Conservation (phyloP, 139 green algal genomes). For the Chlorella sp. region DNA sequence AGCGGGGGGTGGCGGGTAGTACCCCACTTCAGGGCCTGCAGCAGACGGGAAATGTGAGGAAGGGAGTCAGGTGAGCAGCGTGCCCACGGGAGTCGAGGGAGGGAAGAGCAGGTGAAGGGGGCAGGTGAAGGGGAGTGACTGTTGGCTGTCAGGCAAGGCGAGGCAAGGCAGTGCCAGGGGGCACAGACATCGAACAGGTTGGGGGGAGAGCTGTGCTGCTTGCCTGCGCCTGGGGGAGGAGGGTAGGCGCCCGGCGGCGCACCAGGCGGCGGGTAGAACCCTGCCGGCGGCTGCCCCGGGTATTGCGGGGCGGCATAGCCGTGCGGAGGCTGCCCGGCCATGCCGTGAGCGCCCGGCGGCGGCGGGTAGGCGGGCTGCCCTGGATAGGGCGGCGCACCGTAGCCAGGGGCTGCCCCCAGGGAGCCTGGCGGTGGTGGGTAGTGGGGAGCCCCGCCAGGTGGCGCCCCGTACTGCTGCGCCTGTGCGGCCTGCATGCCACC, state of each 20-base stretch:
- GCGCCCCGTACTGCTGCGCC: neutral
- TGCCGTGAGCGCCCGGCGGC: neutral
- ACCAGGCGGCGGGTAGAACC: conserved; percentile 33
- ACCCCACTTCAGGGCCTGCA: conserved; percentile 1
- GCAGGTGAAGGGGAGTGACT: no score
- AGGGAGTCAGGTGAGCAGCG: neutral
- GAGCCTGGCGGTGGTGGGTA: neutral
- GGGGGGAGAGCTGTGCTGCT: neutral
- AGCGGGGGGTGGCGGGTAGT: conserved; percentile 3
- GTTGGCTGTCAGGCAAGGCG: neutral
- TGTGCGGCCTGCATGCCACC: neutral
- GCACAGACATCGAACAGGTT: neutral
- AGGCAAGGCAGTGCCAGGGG: neutral
- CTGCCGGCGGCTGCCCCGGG: neutral
- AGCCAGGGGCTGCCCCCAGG: no score
- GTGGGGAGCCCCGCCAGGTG: neutral
- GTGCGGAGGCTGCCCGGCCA: neutral
- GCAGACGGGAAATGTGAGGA: neutral
- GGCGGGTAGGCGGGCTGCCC: neutral
- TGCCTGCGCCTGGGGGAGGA: conserved; percentile 3
- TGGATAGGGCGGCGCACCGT: no score
- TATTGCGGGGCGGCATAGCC: neutral
- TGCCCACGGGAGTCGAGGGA: no score
- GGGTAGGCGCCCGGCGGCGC: neutral
- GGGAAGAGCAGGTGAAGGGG: neutral